Evolutionary conservation across 352 stramenopile genomes (phyloP), one percentile per base, ranked within the genome.

Genomic region (Phytophthora palmivora): DNA sequence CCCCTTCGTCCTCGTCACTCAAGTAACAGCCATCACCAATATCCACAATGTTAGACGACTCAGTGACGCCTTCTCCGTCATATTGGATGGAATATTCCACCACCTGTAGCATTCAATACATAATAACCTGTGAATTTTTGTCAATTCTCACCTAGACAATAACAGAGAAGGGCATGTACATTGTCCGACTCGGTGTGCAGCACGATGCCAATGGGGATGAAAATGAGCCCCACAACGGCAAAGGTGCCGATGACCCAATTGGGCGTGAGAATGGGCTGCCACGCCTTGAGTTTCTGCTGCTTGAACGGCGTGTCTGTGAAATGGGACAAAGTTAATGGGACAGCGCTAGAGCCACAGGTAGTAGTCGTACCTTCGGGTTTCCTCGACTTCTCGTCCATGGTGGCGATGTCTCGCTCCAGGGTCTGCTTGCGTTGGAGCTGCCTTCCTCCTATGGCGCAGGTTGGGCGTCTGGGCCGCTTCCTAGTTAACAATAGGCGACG

Each of bases 221-320:
- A 98, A 64, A 98, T 92, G 18, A 98, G 73, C 1, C 91, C 94
- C 22, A 99, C 88, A 46, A 98, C 68, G 34, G 98, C 74, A 60
- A 98, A 98, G 15, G 94, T 84, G 53, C 76, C 82, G 64, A 99
- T 98, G 58, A 99, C 93, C 89, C 89, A 98, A 56, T 88, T 95
- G 38, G 98, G 96, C 73, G 97, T 98, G 22, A 99, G 74, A 47
- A 99, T 97, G 8, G 97, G 97, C 81, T 98, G 92, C 95, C 97
- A 99, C 33, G 96, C 89, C 63, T 97, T 94, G 57, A 95, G 80
- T 75, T 91, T 92, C 62, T 95, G 87, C 77, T 95, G 87, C 73
- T 95, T 95, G 63, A 95, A 95, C 38, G 84, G 87, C 34, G 84
- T 95, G 72, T 95, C 87, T 94, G 32, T 30, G 32, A 12, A 12